These are phyloP conservation scores for Symbiotaphrina buchneri DNA, from an alignment of 495 filamentous ascomycete species.

Conservation along the genomic window DNA sequence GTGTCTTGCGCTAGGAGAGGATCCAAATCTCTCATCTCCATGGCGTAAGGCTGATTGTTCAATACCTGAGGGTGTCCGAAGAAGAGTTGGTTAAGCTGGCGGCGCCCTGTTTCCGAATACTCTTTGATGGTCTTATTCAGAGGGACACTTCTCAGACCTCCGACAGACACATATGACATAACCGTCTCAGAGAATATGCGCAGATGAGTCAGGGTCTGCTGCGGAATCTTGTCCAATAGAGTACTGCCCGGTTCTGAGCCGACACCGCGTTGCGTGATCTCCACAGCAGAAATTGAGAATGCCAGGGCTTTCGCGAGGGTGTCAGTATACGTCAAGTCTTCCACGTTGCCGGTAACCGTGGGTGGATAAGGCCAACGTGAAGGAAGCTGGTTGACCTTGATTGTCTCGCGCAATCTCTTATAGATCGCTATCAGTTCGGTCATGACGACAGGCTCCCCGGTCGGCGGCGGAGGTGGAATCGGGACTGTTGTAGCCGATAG, in stretches of 20 bases:
- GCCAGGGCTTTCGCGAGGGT: conserved; percentile 54
- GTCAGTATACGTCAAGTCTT: conserved; percentile 39
- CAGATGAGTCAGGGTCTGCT: conserved; percentile 66
- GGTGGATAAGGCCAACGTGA: conserved; percentile 22
- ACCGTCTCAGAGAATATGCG: conserved; percentile 78
- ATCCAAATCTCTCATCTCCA: conserved; percentile 25
- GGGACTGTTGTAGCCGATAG: background rate
- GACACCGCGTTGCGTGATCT: conserved; percentile 80
- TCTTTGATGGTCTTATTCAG: conserved; percentile 40
- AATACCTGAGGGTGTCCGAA: conserved; percentile 17
- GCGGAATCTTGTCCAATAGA: conserved; percentile 64
- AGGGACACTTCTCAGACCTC: conserved; percentile 33
- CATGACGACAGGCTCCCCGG: conserved; percentile 21
- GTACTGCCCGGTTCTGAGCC: conserved; percentile 53
- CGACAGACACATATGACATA: conserved; percentile 61
- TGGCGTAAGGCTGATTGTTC: conserved; percentile 12
- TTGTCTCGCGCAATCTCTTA: conserved; percentile 52
- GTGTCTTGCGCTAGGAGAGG: conserved; percentile 57
- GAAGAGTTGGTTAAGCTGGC: conserved; percentile 62
- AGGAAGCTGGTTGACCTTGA: conserved; percentile 44
- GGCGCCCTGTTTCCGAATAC: conserved; percentile 42
- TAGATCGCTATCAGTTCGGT: conserved; percentile 66
- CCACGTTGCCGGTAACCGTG: conserved; percentile 9
- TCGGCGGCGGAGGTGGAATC: conserved; percentile 1
- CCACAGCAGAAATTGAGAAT: conserved; percentile 70